Evolutionary conservation across 768 basidiomycete genomes (phyloP).

Genomic region (Psilocybe azurescens): DNA sequence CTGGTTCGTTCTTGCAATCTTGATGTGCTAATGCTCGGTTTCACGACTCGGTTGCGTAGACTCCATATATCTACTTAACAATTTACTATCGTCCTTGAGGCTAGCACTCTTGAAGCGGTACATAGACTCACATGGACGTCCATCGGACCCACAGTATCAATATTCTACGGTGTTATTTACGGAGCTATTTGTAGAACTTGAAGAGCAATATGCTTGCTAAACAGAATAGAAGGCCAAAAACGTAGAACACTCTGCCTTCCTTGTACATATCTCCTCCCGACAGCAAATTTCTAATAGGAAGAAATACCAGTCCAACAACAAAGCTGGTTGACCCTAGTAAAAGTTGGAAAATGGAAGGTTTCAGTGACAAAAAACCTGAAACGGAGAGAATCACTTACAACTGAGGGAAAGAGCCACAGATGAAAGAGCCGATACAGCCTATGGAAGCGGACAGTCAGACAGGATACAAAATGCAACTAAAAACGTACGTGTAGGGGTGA

Average conservation of each 20-base stretch:
- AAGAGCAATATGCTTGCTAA: constrained; percentile 41
- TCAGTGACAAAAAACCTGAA: not conserved
- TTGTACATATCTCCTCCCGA: constrained; percentile 62
- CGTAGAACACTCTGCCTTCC: constrained; percentile 87
- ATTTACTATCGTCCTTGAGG: too few species aligned
- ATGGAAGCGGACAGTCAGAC: not conserved
- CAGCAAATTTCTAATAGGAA: constrained; percentile 83
- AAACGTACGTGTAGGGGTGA: constrained; percentile 70
- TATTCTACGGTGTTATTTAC: too few species aligned
- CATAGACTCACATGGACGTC: too few species aligned
- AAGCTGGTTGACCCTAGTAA: constrained; percentile 85
- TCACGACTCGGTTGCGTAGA: too few species aligned
- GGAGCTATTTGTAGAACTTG: constrained; percentile 38
- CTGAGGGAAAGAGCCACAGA: constrained; percentile 76
- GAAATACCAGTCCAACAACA: constrained; percentile 80
- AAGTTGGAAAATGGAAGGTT: not conserved
- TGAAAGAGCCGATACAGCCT: constrained; percentile 83
- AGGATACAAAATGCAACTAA: constrained; percentile 26
- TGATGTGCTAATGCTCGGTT: too few species aligned
- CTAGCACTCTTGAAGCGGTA: too few species aligned
- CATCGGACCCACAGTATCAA: too few species aligned
- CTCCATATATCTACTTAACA: too few species aligned
- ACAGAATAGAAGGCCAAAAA: constrained; percentile 71
- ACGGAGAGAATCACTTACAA: constrained; percentile 46
- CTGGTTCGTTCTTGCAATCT: too few species aligned